Evolutionary conservation across 371 early-diverging fungal genomes (phyloP).

Genomic region (Lichtheimia corymbifera): DNA sequence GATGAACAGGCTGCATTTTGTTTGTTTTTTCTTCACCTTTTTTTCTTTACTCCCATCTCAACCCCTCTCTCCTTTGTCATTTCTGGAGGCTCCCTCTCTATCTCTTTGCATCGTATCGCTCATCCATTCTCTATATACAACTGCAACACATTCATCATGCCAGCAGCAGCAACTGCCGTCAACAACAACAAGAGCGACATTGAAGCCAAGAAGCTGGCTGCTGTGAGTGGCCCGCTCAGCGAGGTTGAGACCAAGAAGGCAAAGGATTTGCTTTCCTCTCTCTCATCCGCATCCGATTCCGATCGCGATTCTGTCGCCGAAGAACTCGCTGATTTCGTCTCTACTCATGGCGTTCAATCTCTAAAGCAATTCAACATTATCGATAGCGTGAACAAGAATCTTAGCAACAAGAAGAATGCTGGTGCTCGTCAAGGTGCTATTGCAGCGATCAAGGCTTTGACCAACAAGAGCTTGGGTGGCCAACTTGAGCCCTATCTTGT

Average conservation of each 20-base stretch:
- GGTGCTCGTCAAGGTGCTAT: constrained; percentile 67
- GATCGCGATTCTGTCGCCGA: constrained; percentile 58
- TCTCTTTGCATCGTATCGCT: constrained; percentile 9
- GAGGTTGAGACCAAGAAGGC: constrained; percentile 45
- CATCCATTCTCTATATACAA: constrained; percentile 11
- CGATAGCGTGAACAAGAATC: constrained; percentile 51
- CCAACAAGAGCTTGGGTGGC: constrained; percentile 43
- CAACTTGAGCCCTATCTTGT: constrained; percentile 68
- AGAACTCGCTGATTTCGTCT: constrained; percentile 50
- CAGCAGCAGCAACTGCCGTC: constrained; percentile 19
- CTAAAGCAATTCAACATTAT: constrained; percentile 59
- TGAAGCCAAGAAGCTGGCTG: constrained; percentile 39
- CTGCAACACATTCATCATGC: background rate
- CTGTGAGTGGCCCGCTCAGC: constrained; percentile 15
- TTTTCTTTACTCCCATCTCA: constrained; percentile 1
- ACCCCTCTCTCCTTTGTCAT: constrained; percentile 4
- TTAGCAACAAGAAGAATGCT: constrained; percentile 65
- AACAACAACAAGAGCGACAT: constrained; percentile 39
- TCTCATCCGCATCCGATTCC: constrained; percentile 56
- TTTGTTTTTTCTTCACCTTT: constrained; percentile 4
- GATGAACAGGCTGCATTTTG: background rate
- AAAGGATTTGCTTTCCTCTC: constrained; percentile 40
- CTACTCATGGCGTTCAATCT: constrained; percentile 56
- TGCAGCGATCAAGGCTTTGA: constrained; percentile 58
- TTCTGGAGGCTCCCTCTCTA: constrained; percentile 11